Base-by-base conservation (phyloP, 805 yeast species). In the Wickerhamiella allomyrinae region DNA sequence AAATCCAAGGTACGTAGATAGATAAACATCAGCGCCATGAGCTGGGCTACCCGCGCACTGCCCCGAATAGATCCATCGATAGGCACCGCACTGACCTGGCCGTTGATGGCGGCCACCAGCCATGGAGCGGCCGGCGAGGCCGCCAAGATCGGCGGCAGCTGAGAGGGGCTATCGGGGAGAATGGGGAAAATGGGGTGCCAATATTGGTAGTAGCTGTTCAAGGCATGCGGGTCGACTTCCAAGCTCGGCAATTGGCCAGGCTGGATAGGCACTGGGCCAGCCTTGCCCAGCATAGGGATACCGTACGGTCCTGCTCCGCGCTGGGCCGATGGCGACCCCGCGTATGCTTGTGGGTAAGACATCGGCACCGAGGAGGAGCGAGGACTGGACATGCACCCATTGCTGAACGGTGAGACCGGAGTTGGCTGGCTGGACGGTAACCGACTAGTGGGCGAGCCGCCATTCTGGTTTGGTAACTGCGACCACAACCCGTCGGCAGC, bases 101-200 rank as follows among this genome's bases (percentile, higher is more conserved):
- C 60, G 41, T 41, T 57, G 43, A 35, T 58, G 47, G 49, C 56
- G 21, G 36, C 57, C 48, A 46, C 57, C 42, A 38, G 51, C 41
- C 29, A 53, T 17, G 41, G 56, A 39, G 34, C 53, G 44, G 40
- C 57, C 43, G 40, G 51, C 42, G 35, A 46, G 2, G 46, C 46
- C 6, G 44, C 49, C 49, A 65, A 46, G 20, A 59, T 47, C 6
- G 50, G 46, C 34, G 57, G 49, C 22, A 62, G 54, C 41, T 54
- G 56, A 13, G 54, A 50, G 20, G 56, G 51, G 21, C 57, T 50
- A 23, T 61, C 59, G 5, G 65, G 64, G 31, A 65, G 54, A 19
- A 65, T 42, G 7, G 69, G 69, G 41, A 63, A 50, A 20, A 57
- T 49, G 8, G 65, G 63, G 47, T 65, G 68, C 39, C 61, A 52